phyloP scores from a whole-genome alignment of 2,329 filamentous ascomycete genomes.

The Thelonectria blattea region DNA sequence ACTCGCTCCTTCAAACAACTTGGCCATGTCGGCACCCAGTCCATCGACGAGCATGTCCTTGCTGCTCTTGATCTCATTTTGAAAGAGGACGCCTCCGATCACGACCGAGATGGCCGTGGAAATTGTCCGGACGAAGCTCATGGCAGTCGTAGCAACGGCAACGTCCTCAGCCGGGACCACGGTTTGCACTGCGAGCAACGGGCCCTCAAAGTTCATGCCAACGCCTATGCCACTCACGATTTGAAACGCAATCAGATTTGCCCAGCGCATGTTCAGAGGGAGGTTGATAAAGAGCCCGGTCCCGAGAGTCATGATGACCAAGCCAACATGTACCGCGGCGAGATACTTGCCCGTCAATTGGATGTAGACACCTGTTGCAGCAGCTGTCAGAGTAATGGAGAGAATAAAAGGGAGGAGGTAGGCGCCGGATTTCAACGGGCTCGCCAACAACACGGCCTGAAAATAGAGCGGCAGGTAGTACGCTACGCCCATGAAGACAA shows the following conservation, averaged over 20 bases:
- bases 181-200: constrained; percentile 68
- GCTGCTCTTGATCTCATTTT: constrained; percentile 67
- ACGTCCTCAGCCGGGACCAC: constrained; percentile 65
- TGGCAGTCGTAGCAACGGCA: constrained; percentile 66
- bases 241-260: constrained; percentile 60
- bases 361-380: constrained; percentile 50
- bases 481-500: constrained; percentile 68
- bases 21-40: constrained; percentile 54
- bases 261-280: constrained; percentile 54
- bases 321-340: constrained; percentile 58
- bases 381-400: constrained; percentile 52
- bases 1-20: constrained; percentile 57
- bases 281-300: constrained; percentile 64
- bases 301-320: constrained; percentile 63
- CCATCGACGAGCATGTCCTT: constrained; percentile 50
- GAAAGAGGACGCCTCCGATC: constrained; percentile 73
- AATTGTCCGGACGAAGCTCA: constrained; percentile 67
- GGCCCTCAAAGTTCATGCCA: constrained; percentile 67
- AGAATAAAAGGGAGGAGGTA: constrained; percentile 68
- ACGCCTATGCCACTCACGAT: constrained; percentile 65
- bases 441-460: constrained; percentile 68
- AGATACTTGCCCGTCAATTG: constrained; percentile 64
- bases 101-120: constrained; percentile 70
- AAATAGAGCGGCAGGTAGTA: constrained; percentile 80
- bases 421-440: constrained; percentile 65